phyloP scores from a whole-genome alignment of 345 rosid genomes.

The Brassica carinata region DNA sequence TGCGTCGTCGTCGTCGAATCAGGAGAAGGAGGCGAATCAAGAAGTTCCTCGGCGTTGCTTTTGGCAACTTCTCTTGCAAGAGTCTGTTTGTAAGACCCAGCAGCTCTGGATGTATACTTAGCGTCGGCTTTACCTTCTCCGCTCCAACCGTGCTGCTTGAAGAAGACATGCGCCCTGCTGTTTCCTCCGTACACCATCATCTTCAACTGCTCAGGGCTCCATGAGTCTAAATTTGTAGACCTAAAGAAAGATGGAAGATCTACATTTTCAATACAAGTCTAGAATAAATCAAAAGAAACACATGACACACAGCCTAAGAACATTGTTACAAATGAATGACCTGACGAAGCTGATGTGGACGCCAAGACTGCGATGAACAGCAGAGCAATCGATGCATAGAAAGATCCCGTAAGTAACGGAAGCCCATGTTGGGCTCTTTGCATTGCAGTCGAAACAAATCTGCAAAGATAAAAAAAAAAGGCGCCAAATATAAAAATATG shows the following conservation, averaged over 20 bases:
- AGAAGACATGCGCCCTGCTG: slow-evolving; percentile 85
- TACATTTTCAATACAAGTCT: not conserved
- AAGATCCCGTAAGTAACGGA: slow-evolving; percentile 97
- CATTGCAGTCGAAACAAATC: slow-evolving; percentile 97
- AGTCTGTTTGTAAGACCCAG: slow-evolving; percentile 79
- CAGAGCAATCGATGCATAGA: slow-evolving; percentile 97
- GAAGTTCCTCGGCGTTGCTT: slow-evolving; percentile 61
- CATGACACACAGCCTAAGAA: not conserved
- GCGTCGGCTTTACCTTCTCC: slow-evolving; percentile 90
- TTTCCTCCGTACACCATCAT: slow-evolving; percentile 89
- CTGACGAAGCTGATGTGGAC: slow-evolving; percentile 96
- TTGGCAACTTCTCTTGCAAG: slow-evolving; percentile 91
- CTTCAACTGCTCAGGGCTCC: slow-evolving; percentile 87
- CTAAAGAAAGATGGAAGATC: slow-evolving; percentile 40
- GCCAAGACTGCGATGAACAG: slow-evolving; percentile 94
- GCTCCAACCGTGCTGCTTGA: slow-evolving; percentile 97
- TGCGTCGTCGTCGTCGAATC: slow-evolving; percentile 46
- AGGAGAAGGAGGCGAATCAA: slow-evolving; percentile 63
- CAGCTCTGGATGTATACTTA: slow-evolving; percentile 98
- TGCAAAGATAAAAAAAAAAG: slow-evolving; percentile 6
- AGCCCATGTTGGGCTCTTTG: slow-evolving; percentile 96
- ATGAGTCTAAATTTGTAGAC: slow-evolving; percentile 94
- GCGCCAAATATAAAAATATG: too few species aligned
- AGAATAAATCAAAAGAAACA: not conserved
- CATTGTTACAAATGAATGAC: slow-evolving; percentile 26